Percentiles rank a stretch among this genome's conserved stretches.
Conservation (phyloP, 75 land plant species). For the Pinus albicaulis region DNA sequence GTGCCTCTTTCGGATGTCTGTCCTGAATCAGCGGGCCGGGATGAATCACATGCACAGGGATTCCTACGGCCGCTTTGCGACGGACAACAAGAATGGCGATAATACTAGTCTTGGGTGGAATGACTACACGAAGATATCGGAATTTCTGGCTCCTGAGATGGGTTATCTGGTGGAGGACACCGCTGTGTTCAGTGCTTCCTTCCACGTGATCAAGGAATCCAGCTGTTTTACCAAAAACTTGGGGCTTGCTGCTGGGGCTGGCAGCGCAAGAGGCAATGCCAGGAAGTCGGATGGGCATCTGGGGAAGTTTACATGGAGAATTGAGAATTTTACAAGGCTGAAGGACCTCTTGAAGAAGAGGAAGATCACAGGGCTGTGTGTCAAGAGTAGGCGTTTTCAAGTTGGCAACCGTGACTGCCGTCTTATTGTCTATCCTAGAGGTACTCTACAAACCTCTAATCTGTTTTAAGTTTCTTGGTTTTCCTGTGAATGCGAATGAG, state of each 20-base stretch:
- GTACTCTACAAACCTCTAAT: constrained; percentile 25
- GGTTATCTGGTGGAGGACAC: constrained; percentile 90
- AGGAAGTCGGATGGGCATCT: constrained; percentile 84
- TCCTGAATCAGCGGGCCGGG: constrained; percentile 81
- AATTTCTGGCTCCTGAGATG: constrained; percentile 62
- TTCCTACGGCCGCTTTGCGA: constrained; percentile 94
- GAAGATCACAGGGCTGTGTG: constrained; percentile 94
- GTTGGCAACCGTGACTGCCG: constrained; percentile 95
- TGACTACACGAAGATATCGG: constrained; percentile 95
- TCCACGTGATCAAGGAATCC: constrained; percentile 94
- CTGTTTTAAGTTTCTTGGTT: not conserved
- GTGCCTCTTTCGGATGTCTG: constrained; percentile 96
- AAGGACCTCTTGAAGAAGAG: constrained; percentile 96
- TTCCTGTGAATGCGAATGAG: not conserved
- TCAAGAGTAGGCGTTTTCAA: constrained; percentile 95
- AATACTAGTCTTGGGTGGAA: constrained; percentile 98
- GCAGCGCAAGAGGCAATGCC: constrained; percentile 28
- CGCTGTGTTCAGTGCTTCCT: constrained; percentile 84
- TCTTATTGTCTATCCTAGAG: constrained; percentile 98
- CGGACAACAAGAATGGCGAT: constrained; percentile 90
- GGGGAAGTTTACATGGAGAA: constrained; percentile 94
- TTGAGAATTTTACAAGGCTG: constrained; percentile 90
- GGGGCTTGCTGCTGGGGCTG: constrained; percentile 35
- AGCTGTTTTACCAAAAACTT: constrained; percentile 70
- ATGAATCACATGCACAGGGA: constrained; percentile 90